Evolutionary conservation across 257 asterid genomes (phyloP).

Genomic region (Osmanthus fragrans): DNA sequence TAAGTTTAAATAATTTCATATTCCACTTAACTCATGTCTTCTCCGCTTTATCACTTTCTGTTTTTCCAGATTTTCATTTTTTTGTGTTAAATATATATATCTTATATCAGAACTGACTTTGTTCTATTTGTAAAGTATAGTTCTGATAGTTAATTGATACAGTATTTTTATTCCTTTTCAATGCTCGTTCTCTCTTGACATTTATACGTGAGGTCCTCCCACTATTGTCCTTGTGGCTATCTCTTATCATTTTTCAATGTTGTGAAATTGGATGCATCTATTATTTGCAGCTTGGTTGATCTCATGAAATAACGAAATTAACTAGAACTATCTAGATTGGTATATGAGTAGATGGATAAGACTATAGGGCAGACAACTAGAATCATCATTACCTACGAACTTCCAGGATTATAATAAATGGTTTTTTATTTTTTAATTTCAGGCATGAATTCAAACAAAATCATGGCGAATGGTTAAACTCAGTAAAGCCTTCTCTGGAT

Average conservation of each 20-base stretch:
- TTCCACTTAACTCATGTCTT: not conserved
- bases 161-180: not conserved
- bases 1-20: not conserved
- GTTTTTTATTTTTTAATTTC: slow-evolving; percentile 27
- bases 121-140: slow-evolving; percentile 1
- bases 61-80: not conserved
- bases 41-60: not conserved
- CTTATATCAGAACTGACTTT: slow-evolving; percentile 1
- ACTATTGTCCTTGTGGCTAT: slow-evolving; percentile 7
- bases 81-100: not conserved
- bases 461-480: slow-evolving; percentile 78
- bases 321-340: slow-evolving; percentile 12
- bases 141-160: not conserved
- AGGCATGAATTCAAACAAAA: slow-evolving; percentile 81
- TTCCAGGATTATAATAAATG: slow-evolving; percentile 3
- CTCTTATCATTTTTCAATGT: slow-evolving; percentile 1
- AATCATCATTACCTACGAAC: slow-evolving; percentile 1
- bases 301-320: not conserved
- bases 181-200: not conserved
- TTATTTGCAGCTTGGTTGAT: not conserved
- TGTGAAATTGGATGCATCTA: not conserved
- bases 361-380: not conserved
- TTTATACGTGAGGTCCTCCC: not conserved
- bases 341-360: slow-evolving; percentile 1
- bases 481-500: slow-evolving; percentile 65